Evolutionary conservation across 2,329 filamentous ascomycete genomes (phyloP).

Genomic region (Aspergillus fischeri): DNA sequence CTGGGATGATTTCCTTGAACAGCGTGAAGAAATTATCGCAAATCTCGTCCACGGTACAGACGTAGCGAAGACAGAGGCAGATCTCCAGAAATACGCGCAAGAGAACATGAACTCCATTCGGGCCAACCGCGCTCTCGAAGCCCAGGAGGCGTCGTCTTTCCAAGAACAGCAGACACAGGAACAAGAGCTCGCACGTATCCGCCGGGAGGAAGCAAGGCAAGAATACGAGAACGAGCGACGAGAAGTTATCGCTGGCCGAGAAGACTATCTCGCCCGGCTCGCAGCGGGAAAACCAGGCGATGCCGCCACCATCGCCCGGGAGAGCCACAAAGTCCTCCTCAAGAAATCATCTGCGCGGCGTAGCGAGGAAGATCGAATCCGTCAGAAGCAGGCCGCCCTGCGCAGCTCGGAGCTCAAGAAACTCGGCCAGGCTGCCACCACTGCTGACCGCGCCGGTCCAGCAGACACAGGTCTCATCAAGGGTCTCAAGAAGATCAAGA

Average conservation of each 20-base stretch:
- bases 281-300: slow-evolving; percentile 58
- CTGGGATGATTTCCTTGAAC: slow-evolving; percentile 93
- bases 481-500: slow-evolving; percentile 66
- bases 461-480: slow-evolving; percentile 58
- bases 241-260: slow-evolving; percentile 59
- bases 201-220: slow-evolving; percentile 59
- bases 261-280: slow-evolving; percentile 67
- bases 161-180: slow-evolving; percentile 53
- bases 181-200: slow-evolving; percentile 60
- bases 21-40: slow-evolving; percentile 84
- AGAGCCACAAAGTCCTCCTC: slow-evolving; percentile 58
- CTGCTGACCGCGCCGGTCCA: slow-evolving; percentile 24
- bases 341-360: slow-evolving; percentile 66
- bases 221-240: slow-evolving; percentile 69
- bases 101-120: slow-evolving; percentile 61
- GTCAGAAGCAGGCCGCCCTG: slow-evolving; percentile 42
- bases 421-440: slow-evolving; percentile 14
- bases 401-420: slow-evolving; percentile 32
- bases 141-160: slow-evolving; percentile 45
- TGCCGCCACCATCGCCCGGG: slow-evolving; percentile 52
- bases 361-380: slow-evolving; percentile 48
- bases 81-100: slow-evolving; percentile 66
- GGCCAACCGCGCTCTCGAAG: slow-evolving; percentile 47
- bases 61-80: slow-evolving; percentile 57
- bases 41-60: slow-evolving; percentile 74